Conservation (phyloP, 257 asterid genomes). For the Cordia subcordata region DNA sequence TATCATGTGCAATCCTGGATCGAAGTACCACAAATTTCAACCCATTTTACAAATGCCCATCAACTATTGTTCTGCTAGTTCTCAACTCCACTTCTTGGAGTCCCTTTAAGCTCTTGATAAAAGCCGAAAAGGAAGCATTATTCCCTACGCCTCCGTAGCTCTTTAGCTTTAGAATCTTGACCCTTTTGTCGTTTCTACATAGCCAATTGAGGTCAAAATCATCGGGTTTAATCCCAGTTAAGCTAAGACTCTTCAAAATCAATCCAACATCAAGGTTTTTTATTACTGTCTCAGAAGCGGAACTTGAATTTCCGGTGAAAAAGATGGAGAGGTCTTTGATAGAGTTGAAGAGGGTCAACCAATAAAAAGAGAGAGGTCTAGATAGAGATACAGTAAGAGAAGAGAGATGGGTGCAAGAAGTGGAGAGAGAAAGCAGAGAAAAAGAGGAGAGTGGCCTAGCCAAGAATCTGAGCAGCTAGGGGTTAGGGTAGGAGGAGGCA, state of each 20-base stretch:
- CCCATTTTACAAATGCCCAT: too few species aligned
- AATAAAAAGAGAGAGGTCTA: conserved; percentile 43
- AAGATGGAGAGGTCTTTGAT: conserved; percentile 46
- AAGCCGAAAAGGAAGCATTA: conserved; percentile 38
- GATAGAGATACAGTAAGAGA: conserved; percentile 43
- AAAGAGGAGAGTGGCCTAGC: conserved; percentile 34
- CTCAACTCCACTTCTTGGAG: conserved; percentile 60
- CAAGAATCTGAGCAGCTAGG: conserved; percentile 37
- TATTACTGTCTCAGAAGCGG: neutral
- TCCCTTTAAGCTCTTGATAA: conserved; percentile 19
- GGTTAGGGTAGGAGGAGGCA: conserved; percentile 54
- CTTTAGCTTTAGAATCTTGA: conserved; percentile 47
- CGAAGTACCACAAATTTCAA: too few species aligned
- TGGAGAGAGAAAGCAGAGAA: conserved; percentile 39
- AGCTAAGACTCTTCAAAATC: conserved; percentile 45
- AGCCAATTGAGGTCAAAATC: conserved; percentile 49
- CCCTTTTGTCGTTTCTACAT: conserved; percentile 57
- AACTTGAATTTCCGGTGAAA: conserved; percentile 20
- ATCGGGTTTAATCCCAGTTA: conserved; percentile 39
- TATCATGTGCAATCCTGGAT: too few species aligned
- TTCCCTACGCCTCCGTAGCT: conserved; percentile 74
- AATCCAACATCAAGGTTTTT: conserved; percentile 25
- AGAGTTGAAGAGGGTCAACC: conserved; percentile 39
- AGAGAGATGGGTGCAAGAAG: conserved; percentile 43
- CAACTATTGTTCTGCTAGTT: conserved; percentile 50